Base-by-base conservation (phyloP, 352 stramenopile genomes). In the Phytophthora citrophthora region DNA sequence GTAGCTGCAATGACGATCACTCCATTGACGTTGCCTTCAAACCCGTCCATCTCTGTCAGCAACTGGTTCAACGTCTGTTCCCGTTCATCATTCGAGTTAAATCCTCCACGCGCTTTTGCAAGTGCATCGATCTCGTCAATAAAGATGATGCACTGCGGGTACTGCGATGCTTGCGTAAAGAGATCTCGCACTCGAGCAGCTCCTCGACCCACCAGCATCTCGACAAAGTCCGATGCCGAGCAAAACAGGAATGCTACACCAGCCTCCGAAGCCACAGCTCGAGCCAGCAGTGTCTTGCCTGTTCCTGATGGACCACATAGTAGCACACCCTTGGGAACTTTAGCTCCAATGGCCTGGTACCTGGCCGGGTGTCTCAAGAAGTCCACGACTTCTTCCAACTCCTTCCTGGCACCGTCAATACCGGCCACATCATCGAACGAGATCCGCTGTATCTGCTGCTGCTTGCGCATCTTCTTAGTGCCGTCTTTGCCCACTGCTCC, bases 61-160 rank as follows among this genome's bases (percentile, higher is more conserved):
- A 96, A 70, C 58, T 98, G 94, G 79, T 99, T 99, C 32, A 98
- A 74, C 53, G 96, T 99, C 65, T 98, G 94, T 64, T 99, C 96
- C 39, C 95, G 89, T 68, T 99, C 96, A 73, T 99, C 96, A 68
- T 98, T 98, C 40, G 85, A 92, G 66, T 94, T 95, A 38, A 96
- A 69, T 1, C 90, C 90, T 9, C 89, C 88, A n/a, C 91, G 78
- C 0, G 85, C 85, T 49, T 94, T 94, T 20, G 87, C 86, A 12
- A 99, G 78, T 20, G 96, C 94, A 82, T 99, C 96, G 67, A 99
- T 97, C 61, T 99, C 96, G 74, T 99, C 96, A 64, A 99, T 98
- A 71, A 99, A 99, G 67, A 99, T 97, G 65, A 99, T 98, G 64
- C 95, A 99, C 24, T 96, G 95, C 27, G 92, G 64, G 86, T 98